Evolutionary conservation across 345 rosid species (phyloP).

Genomic region (Mallotus nudiflorus): DNA sequence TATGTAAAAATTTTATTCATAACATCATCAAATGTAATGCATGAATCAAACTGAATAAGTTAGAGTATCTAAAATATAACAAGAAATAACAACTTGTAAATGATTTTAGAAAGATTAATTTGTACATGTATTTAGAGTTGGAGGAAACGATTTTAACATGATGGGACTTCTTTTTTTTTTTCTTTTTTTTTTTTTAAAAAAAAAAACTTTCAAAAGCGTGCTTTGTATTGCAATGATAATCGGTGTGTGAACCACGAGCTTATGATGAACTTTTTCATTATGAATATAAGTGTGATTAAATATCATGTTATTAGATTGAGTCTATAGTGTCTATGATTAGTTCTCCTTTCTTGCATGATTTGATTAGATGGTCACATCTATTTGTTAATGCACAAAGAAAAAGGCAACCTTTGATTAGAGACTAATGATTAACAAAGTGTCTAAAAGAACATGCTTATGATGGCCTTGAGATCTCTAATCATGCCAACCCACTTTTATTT

Average conservation of each 20-base stretch:
- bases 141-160: not conserved
- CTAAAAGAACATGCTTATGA: constrained; percentile 55
- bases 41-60: no score
- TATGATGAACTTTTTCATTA: not conserved
- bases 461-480: constrained; percentile 36
- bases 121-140: not conserved
- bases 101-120: not conserved
- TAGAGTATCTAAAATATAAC: no score
- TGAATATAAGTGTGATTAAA: not conserved
- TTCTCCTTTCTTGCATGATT: constrained; percentile 30
- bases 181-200: no score
- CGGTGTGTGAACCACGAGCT: constrained; percentile 13
- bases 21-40: no score
- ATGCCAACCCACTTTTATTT: constrained; percentile 18
- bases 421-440: constrained; percentile 38
- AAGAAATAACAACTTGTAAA: not conserved
- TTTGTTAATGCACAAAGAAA: constrained; percentile 1
- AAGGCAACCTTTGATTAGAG: constrained; percentile 21
- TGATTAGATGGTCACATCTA: constrained; percentile 30
- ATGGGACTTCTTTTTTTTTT: not conserved
- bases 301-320: constrained; percentile 14
- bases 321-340: constrained; percentile 30
- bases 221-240: constrained; percentile 20
- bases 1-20: no score
- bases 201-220: not conserved